These are phyloP conservation scores for Anastatica hierochuntica DNA, from an alignment of 345 rosid species.

Conservation along the genomic window DNA sequence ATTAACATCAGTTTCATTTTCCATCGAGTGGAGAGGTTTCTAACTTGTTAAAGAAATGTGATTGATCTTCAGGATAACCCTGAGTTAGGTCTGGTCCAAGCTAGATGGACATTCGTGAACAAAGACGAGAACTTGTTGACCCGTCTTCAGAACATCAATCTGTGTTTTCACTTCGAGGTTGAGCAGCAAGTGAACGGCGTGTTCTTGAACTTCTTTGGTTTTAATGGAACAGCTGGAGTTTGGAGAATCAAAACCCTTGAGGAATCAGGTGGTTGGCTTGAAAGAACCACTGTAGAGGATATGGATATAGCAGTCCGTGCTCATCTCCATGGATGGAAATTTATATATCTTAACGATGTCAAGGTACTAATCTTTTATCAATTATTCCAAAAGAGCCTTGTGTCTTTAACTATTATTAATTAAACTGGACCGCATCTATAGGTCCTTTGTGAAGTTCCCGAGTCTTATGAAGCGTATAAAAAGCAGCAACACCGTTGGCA, in stretches of 20 bases:
- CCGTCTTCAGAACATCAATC: slow-evolving; percentile 52
- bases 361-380: too few relatives aligned
- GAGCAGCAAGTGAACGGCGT: slow-evolving; percentile 69
- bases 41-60: neutral
- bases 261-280: slow-evolving; percentile 93
- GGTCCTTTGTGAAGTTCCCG: slow-evolving; percentile 94
- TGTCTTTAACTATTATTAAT: too few relatives aligned
- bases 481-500: slow-evolving; percentile 98
- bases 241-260: slow-evolving; percentile 89
- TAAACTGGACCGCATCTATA: slow-evolving; percentile 18
- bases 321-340: slow-evolving; percentile 93
- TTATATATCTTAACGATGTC: slow-evolving; percentile 81
- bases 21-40: neutral
- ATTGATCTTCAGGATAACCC: slow-evolving; percentile 43
- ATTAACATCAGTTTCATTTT: too few relatives aligned
- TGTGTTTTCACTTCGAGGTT: slow-evolving; percentile 61
- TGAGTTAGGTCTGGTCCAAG: slow-evolving; percentile 63
- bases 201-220: slow-evolving; percentile 58
- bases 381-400: too few relatives aligned
- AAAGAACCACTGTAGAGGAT: slow-evolving; percentile 84
- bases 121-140: slow-evolving; percentile 56
- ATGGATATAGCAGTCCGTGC: slow-evolving; percentile 96
- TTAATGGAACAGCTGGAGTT: slow-evolving; percentile 75
- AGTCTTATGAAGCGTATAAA: slow-evolving; percentile 89
- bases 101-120: slow-evolving; percentile 62